Evolutionary conservation across 345 rosid genomes (phyloP).

Genomic region (Arabis hirsuta): DNA sequence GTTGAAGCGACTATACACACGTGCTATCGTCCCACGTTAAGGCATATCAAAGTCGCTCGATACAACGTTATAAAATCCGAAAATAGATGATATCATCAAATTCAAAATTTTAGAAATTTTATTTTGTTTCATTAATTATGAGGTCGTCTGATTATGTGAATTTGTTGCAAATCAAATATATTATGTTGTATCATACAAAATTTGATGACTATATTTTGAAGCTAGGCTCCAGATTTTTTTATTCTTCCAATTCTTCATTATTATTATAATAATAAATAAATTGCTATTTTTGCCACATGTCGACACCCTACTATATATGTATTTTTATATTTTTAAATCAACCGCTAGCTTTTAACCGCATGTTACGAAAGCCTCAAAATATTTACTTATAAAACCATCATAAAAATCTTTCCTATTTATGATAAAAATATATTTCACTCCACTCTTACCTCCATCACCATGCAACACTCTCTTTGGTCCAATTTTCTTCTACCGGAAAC

Average conservation of each 20-base stretch:
- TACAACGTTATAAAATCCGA: slow-evolving; percentile 14
- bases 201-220: neutral
- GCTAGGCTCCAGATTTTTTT: neutral
- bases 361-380: neutral
- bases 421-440: neutral
- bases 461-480: slow-evolving; percentile 41
- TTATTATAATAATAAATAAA: too few species aligned
- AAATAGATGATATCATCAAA: neutral
- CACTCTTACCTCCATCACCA: slow-evolving; percentile 11
- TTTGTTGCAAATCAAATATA: neutral
- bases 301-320: neutral
- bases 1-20: slow-evolving; percentile 10
- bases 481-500: slow-evolving; percentile 22
- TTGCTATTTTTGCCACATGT: slow-evolving; percentile 28
- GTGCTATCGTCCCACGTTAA: slow-evolving; percentile 25
- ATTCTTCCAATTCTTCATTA: too few species aligned
- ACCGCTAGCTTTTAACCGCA: slow-evolving; percentile 2
- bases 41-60: neutral
- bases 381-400: slow-evolving; percentile 32
- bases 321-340: neutral
- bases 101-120: slow-evolving; percentile 12
- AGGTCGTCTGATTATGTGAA: neutral
- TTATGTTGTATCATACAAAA: neutral
- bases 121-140: neutral
- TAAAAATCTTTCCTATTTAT: neutral